These are phyloP conservation scores for Neonectria neomacrospora DNA, from an alignment of 2,329 filamentous ascomycete genomes.

Conservation along the genomic window DNA sequence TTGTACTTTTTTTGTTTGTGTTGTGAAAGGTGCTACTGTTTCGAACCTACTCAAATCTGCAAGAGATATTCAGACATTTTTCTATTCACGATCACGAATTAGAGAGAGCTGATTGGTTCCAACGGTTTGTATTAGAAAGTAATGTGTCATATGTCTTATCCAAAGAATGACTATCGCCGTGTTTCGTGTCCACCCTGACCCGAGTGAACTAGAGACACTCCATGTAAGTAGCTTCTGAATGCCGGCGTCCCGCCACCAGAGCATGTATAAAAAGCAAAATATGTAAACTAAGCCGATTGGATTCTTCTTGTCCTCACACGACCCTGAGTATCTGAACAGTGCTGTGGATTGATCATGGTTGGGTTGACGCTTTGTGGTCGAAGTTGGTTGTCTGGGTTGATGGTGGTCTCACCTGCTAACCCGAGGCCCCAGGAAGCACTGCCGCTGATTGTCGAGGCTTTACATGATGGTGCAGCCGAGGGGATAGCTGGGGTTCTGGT, in stretches of 20 bases:
- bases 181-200: constrained; percentile 13
- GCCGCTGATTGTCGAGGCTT: constrained; percentile 26
- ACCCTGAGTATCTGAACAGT: background rate
- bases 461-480: constrained; percentile 52
- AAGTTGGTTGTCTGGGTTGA: background rate
- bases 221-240: constrained; percentile 30
- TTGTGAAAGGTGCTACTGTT: too few species aligned
- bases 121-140: constrained; percentile 41
- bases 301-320: background rate
- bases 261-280: constrained; percentile 28
- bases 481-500: constrained; percentile 38
- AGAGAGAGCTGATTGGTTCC: background rate
- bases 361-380: background rate
- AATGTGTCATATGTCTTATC: constrained; percentile 24
- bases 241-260: constrained; percentile 39
- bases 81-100: background rate
- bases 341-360: background rate
- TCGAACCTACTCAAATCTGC: too few species aligned
- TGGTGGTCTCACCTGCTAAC: background rate
- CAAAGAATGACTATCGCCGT: constrained; percentile 1
- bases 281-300: constrained; percentile 1
- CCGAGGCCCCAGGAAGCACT: background rate
- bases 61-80: too few species aligned
- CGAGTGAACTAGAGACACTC: constrained; percentile 9
- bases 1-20: too few species aligned